Evolutionary conservation across 225 moss, liverwort and hornwort species (phyloP), one percentile per base, ranked within the genome.

Genomic region (Polytrichum formosum): DNA sequence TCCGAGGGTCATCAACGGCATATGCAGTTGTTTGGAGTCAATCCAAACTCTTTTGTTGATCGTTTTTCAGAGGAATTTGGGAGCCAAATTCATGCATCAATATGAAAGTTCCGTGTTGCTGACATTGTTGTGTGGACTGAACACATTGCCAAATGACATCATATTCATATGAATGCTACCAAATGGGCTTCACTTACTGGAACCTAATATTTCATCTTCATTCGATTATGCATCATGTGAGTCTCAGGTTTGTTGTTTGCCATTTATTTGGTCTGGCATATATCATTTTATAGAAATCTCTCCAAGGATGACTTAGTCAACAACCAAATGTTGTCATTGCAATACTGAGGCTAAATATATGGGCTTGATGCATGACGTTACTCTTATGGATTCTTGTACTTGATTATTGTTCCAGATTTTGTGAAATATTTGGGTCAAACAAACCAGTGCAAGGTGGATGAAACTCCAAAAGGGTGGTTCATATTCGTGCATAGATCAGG

Each of bases 141-240:
- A 56, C 78, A 81, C 27, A 85, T 85, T 61, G 80, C 84, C 20
- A 75, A 85, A 23, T 69, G 81, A 59, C 78, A 85, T 74, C 85
- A 81, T 63, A 73, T 85, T 9, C 85, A 85, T 53, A 81, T 85
- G 85, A 85, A 85, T 70, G 81, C 85, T 46, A 85, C 85, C 0
- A 76, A 74, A 25, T 85, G 81, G 85, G 73, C 81, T 7, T 76
- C 78, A 7, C 73, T 85, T 6, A 85, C 81, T 35, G 33, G 33
- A n/a, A 65, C 2, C 31, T 6, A 6, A 31, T 31, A 31, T 31
- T 7, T 6, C 6, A 31, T 31, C 31, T 31, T 31, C 6, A 6
- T 31, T 31, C 1, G 6, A 31, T 31, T 31, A 31, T 31, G 31
- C 31, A 31, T 31, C 18, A 30, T n/a, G 56, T 4, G 18, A 20